phyloP scores from a whole-genome alignment of 768 basidiomycete genomes.

The Naganishia randhawae region DNA sequence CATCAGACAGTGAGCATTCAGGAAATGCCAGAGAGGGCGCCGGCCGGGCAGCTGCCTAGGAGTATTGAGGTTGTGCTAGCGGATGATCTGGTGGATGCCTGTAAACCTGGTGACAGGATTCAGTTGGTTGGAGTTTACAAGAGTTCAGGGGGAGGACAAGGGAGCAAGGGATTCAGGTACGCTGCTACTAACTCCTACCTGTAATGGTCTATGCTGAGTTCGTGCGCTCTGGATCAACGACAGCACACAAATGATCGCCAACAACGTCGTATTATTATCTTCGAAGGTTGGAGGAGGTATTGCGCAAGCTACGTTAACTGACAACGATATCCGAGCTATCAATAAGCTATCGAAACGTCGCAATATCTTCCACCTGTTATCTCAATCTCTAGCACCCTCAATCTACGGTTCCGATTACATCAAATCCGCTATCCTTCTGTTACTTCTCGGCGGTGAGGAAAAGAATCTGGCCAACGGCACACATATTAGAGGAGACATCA shows the following conservation, averaged over 20 bases:
- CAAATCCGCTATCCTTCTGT: conserved; percentile 85
- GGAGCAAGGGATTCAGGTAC: conserved; percentile 85
- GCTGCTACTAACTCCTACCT: no score
- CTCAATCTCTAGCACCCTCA: conserved; percentile 91
- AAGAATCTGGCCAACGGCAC: conserved; percentile 97
- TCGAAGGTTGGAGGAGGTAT: conserved; percentile 94
- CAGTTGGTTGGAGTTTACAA: conserved; percentile 94
- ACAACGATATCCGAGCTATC: conserved; percentile 90
- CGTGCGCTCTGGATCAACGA: conserved; percentile 5
- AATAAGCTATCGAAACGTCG: conserved; percentile 85
- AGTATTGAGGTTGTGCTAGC: conserved; percentile 94
- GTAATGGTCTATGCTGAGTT: no score
- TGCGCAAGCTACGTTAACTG: conserved; percentile 84
- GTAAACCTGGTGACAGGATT: conserved; percentile 96
- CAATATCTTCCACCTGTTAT: conserved; percentile 81
- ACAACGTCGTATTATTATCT: conserved; percentile 88
- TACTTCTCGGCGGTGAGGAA: conserved; percentile 92
- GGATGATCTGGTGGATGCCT: conserved; percentile 93
- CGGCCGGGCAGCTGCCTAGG: conserved; percentile 90
- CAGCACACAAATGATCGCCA: conserved; percentile 88
- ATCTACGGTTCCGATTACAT: conserved; percentile 96
- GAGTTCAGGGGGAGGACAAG: conserved; percentile 83
- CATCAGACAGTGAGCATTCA: conserved; percentile 97
- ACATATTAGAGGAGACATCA: conserved; percentile 98
- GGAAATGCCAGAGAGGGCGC: conserved; percentile 98